Evolutionary conservation across 495 filamentous ascomycete species (phyloP), one percentile per base, ranked within the genome.

Genomic region (Eremomyces bilateralis): DNA sequence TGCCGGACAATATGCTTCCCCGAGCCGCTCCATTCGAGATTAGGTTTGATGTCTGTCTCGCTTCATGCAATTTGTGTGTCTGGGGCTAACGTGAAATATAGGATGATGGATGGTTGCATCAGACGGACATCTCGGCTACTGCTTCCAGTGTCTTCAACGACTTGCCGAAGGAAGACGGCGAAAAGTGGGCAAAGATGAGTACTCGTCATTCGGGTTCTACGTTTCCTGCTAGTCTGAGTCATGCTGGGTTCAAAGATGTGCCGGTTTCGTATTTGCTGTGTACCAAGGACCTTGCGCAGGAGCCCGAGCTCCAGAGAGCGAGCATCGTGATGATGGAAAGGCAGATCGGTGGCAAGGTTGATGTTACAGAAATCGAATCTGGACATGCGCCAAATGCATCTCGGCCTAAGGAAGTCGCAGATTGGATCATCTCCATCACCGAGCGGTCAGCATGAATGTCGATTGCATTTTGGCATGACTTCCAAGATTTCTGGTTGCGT

Each of bases 201-300:
- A 11, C 33, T 11, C 17, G 27, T 11, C 44, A 47, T 22, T 41
- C 37, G 11, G 30, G 17, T 4, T 12, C 17, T 2, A 40, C 20
- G 4, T 44, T 47, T 30, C 20, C 25, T 15, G 34, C 15, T 20
- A 20, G 36, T 16, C 24, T 47, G 15, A 43, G 30, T 6, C 31
- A 43, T 36, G 29, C 41, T 12, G 41, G 41, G 5, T 47, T 36
- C 22, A 47, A 47, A 30, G 37, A 43, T 20, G 37, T 44, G 4
- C 44, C 44, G 18, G 41, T 38, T 4, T 44, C 44, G 16, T 47
- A 47, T 37, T 25, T 47, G 29, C 28, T 42, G 6, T 45, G 43
- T 21, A 31, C 32, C 18, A 31, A 31, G 21, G 43, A 45, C 24
- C 19, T 39, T 4, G 32, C 27, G 22, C 19, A 33, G 6, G 17